phyloP scores from a whole-genome alignment of 495 filamentous ascomycete species.

The Neurospora intermedia region DNA sequence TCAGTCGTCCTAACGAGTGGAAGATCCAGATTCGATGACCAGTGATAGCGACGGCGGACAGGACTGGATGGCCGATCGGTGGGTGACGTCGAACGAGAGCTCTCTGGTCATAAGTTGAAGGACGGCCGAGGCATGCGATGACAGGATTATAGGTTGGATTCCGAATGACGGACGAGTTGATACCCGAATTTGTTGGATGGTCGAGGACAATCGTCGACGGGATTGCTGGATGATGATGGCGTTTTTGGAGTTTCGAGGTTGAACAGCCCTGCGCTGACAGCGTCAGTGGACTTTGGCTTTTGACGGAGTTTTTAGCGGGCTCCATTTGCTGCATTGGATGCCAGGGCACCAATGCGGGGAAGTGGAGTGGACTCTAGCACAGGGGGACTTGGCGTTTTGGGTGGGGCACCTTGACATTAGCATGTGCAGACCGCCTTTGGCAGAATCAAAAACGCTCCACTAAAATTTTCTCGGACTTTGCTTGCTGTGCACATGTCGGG shows the following conservation, averaged over 20 bases:
- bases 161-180: neutral
- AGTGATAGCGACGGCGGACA: neutral
- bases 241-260: neutral
- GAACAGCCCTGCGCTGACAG: neutral
- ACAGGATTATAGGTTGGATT: neutral
- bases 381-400: neutral
- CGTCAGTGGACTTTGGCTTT: neutral
- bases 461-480: slow-evolving; percentile 15
- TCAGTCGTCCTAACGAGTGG: neutral
- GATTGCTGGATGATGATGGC: neutral
- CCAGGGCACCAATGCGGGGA: neutral
- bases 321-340: neutral
- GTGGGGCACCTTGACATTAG: neutral
- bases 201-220: neutral
- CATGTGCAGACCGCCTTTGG: slow-evolving; percentile 13
- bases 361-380: neutral
- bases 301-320: neutral
- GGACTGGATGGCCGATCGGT: neutral
- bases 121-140: neutral
- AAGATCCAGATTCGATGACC: neutral
- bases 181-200: neutral
- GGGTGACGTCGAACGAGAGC: neutral
- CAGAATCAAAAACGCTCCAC: slow-evolving; percentile 19
- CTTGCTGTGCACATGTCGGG: neutral
- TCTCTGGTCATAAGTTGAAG: neutral